Evolutionary conservation across 768 basidiomycete genomes (phyloP), one percentile per base, ranked within the genome.

Genomic region (Naganishia randhawae): DNA sequence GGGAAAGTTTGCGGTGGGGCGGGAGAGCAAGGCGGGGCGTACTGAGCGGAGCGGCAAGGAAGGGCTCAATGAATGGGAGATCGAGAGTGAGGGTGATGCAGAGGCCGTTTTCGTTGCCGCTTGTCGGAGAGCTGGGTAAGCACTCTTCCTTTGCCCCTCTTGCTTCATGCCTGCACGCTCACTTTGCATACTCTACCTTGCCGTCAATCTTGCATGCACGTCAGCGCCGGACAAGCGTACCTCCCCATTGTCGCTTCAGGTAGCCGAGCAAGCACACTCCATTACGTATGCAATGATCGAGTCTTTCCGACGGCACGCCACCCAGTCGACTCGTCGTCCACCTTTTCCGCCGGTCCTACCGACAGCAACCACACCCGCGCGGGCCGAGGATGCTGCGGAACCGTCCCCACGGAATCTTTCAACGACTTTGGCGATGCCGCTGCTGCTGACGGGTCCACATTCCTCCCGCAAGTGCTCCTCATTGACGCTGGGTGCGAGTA

Each of bases 401-500:
- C 71, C 42, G 54, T 69, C 10, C 72, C 69, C 29, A 45, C 73
- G 3, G 74, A 75, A 45, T 72, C 77, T 25, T 64, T 68, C 42
- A 69, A 75, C 29, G 69, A 70, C 33, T 57, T 68, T 3, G 50
- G 45, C 11, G 17, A 35, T 76, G 83, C 0, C 87, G 90, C 72
- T 39, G 45, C n/a, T 4, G 19, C 45, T 2, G 45, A 48, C 45
- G 45, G 45, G 7, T n/a, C 11, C n/a, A 61, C 70, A 17, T 79
- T 80, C 71, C 63, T 76, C 13, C 80, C 82, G 4, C 81, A 82
- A 76, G 89, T 95, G 8, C 83, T 95, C 5, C 85, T 95, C 35
- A 93, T 95, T 70, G 95, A 98, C 73, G 95, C 95, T 0, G 93
- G 94, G 0, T 94, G 93, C 75, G 95, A 98, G 81, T 94, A 86